Evolutionary conservation across 1,284 basidiomycete genomes (phyloP), one percentile per base, ranked within the genome.

Genomic region (Kwoniella shivajii): DNA sequence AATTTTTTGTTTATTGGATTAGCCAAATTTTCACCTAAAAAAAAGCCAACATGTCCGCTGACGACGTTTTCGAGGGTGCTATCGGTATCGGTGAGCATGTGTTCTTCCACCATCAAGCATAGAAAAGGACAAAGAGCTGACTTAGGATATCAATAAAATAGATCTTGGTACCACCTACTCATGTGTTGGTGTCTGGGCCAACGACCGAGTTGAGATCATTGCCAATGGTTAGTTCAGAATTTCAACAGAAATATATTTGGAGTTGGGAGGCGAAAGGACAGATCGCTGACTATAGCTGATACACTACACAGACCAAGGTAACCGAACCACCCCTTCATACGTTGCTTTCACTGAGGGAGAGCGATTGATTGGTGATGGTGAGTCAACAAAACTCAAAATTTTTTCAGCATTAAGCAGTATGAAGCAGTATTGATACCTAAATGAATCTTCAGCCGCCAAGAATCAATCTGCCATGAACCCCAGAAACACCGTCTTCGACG

Each of bases 271-370:
- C 36, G n/a, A n/a, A n/a, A n/a, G n/a, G n/a, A n/a, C n/a, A n/a
- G n/a, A n/a, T n/a, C n/a, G 27, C 39, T 50, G 37, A 39, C 37
- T 18, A 20, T 36, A 20, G 24, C 13, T 44, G 2, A 20, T 52
- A 20, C 0, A 10, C 26, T 37, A 4, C 18, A 29, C 39, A 53
- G 91, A 81, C 76, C 81, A 96, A 89, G 95, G 94, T 76, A 98
- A 98, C 87, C 87, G 95, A 70, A 97, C 95, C 72, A 98, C 95
- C 57, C 95, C 95, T 57, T 99, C 95, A 69, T 98, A 98, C 82
- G 95, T 98, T 80, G 92, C 95, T 71, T 98, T 99, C 85, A 94
- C 92, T 68, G 82, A 91, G 64, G 90, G 90, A 79, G 95, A 99
- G 85, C 93, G 95, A 84, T 83, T 99, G 79, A 98, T 98, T 75